Evolutionary conservation across 805 yeast genomes (phyloP).

Genomic region (Saccharomycopsis sp.): DNA sequence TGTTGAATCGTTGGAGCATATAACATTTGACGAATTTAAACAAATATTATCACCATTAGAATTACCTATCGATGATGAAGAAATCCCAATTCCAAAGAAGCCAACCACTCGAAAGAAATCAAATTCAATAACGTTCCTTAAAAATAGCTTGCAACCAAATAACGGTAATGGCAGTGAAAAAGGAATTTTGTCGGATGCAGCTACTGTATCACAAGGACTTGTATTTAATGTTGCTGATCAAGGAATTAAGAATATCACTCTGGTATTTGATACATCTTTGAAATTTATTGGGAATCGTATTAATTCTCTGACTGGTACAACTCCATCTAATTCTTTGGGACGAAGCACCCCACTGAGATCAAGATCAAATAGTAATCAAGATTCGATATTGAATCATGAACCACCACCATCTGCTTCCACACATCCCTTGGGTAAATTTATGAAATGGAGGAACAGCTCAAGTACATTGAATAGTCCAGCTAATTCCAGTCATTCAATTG

Average conservation of each 20-base stretch:
- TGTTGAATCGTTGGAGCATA: slow-evolving; percentile 7
- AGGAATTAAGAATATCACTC: slow-evolving; percentile 12
- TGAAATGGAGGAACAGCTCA: slow-evolving; percentile 15
- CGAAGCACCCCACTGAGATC: slow-evolving; percentile 17
- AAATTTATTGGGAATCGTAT: slow-evolving; percentile 19
- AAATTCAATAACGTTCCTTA: slow-evolving; percentile 14
- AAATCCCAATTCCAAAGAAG: neutral
- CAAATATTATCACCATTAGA: slow-evolving; percentile 4
- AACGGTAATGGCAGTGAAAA: neutral
- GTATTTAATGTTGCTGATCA: slow-evolving; percentile 19
- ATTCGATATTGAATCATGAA: slow-evolving; percentile 4
- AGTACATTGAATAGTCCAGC: neutral
- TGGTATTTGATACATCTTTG: slow-evolving; percentile 18
- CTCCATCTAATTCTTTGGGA: neutral
- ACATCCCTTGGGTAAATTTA: slow-evolving; percentile 13
- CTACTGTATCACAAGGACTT: slow-evolving; percentile 9
- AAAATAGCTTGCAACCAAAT: slow-evolving; percentile 16
- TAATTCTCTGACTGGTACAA: neutral
- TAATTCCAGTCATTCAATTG: neutral
- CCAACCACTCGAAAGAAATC: slow-evolving; percentile 9
- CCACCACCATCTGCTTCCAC: neutral
- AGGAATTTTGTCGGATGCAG: neutral
- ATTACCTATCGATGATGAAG: neutral
- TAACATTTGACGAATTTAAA: slow-evolving; percentile 9
- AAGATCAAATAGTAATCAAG: neutral